phyloP scores from a whole-genome alignment of 1,284 basidiomycete genomes.

The Fomitopsis pinicola region DNA sequence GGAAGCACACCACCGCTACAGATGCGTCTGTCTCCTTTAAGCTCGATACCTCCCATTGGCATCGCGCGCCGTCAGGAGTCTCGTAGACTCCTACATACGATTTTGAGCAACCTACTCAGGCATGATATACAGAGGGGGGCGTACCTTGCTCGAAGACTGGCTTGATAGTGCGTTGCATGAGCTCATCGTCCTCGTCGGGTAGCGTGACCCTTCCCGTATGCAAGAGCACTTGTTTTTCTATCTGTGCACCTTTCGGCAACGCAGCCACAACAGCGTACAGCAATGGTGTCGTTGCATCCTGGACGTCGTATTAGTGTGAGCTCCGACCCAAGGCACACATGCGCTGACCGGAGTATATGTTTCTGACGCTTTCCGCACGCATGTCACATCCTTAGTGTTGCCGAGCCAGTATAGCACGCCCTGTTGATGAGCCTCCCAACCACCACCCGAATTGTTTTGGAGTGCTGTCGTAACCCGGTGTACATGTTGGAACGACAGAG shows the following conservation, averaged over 20 bases:
- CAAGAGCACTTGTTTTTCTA: conserved; percentile 69
- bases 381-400: conserved; percentile 33
- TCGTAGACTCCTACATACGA: background rate
- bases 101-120: conserved; percentile 1
- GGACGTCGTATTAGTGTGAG: background rate
- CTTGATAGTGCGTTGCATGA: conserved; percentile 24
- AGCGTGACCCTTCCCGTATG: conserved; percentile 58
- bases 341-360: conserved; percentile 15
- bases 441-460: conserved; percentile 47
- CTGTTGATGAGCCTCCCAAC: conserved; percentile 63
- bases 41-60: conserved; percentile 45
- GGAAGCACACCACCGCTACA: conserved; percentile 41
- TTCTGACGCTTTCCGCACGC: conserved; percentile 40
- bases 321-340: background rate
- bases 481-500: conserved; percentile 81
- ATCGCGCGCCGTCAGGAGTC: conserved; percentile 12
- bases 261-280: conserved; percentile 67
- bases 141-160: conserved; percentile 41
- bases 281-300: conserved; percentile 37
- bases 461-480: conserved; percentile 62
- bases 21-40: conserved; percentile 35
- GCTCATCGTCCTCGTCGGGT: conserved; percentile 45
- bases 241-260: conserved; percentile 72
- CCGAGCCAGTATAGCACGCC: conserved; percentile 64
- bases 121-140: background rate